A percentile compares a stretch with the other conserved stretches of the same genome.
These are phyloP conservation scores for Yarrowia deformans DNA, from an alignment of 805 yeast species.

Conservation along the genomic window DNA sequence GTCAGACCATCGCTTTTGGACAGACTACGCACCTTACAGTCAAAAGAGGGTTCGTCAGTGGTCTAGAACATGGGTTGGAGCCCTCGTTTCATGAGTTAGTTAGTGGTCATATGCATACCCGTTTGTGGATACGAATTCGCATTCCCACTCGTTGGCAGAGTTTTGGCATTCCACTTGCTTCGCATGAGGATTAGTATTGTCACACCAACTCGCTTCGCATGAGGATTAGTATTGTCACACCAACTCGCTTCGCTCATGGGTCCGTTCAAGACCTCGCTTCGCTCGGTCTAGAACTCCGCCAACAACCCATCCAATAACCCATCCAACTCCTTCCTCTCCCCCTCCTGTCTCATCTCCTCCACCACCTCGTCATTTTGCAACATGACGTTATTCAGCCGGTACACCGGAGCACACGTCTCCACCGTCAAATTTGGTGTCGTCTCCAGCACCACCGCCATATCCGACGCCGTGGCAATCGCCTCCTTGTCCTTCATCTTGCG, in stretches of 20 bases:
- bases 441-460: constrained; percentile 49
- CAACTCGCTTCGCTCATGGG: background rate
- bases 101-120: no score
- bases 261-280: background rate
- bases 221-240: no score
- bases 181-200: no score
- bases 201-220: no score
- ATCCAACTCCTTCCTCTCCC: constrained; percentile 7
- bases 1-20: no score
- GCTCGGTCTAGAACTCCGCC: constrained; percentile 8
- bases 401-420: constrained; percentile 51
- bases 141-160: no score
- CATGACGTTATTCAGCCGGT: constrained; percentile 49
- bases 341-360: constrained; percentile 1
- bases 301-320: constrained; percentile 16
- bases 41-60: no score
- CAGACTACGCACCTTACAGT: no score
- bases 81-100: no score
- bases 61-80: no score
- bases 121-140: no score
- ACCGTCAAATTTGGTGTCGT: constrained; percentile 50
- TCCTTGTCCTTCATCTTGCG: constrained; percentile 57
- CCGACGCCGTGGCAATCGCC: constrained; percentile 49
- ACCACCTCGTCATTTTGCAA: constrained; percentile 50
- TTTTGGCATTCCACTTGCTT: no score